These are phyloP conservation scores for Magnolia kwangsiensis DNA, from an alignment of 164 flowering plant genomes.

Conservation along the genomic window DNA sequence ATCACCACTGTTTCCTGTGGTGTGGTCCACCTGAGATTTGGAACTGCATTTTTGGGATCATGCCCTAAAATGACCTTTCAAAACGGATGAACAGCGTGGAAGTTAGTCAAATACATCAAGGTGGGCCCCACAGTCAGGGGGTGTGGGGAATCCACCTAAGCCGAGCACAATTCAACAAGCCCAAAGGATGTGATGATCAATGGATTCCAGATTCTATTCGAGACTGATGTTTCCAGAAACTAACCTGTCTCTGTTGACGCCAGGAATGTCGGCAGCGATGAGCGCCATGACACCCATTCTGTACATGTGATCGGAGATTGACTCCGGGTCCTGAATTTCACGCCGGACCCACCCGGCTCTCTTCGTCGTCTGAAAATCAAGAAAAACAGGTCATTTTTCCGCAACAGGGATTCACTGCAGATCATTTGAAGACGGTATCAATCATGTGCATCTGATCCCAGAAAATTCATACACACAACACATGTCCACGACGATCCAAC, in stretches of 20 bases:
- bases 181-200: no score
- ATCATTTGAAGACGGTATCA: not conserved
- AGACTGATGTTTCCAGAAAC: not conserved
- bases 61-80: no score
- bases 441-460: no score
- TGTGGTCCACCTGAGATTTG: no score
- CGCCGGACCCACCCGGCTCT: constrained; percentile 86
- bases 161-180: no score
- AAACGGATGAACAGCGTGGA: no score
- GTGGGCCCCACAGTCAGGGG: no score
- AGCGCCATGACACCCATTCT: constrained; percentile 96
- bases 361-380: constrained; percentile 59
- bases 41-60: no score
- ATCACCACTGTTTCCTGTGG: no score
- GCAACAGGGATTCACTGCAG: not conserved
- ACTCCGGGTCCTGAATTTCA: constrained; percentile 69
- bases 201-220: no score
- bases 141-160: no score
- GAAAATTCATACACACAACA: not conserved
- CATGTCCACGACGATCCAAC: not conserved
- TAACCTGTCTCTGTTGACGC: constrained; percentile 79
- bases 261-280: constrained; percentile 70
- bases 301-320: constrained; percentile 96
- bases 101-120: no score
- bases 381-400: not conserved